These are phyloP conservation scores for Ogataea nonfermentans DNA, from an alignment of 805 yeast species.

Conservation along the genomic window DNA sequence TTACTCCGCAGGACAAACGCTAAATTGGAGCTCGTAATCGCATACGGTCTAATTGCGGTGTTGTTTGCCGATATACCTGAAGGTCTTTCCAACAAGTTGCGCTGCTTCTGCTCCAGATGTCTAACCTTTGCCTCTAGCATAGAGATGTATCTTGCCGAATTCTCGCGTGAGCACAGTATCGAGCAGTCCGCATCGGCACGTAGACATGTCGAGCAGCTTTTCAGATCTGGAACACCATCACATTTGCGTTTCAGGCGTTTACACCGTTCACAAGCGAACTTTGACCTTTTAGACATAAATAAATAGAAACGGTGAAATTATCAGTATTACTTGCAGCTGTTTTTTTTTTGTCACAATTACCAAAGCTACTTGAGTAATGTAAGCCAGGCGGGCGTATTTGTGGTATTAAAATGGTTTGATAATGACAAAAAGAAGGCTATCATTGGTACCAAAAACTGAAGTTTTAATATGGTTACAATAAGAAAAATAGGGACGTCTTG, in stretches of 20 bases:
- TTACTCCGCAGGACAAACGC: slow-evolving; percentile 16
- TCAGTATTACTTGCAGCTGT: too few relatives aligned
- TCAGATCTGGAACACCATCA: slow-evolving; percentile 25
- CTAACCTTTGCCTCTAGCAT: slow-evolving; percentile 19
- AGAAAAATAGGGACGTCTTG: too few relatives aligned
- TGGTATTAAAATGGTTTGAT: too few relatives aligned
- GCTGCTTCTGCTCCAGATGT: slow-evolving; percentile 12
- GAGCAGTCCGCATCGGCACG: slow-evolving; percentile 20
- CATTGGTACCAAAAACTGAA: too few relatives aligned
- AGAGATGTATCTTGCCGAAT: slow-evolving; percentile 15
- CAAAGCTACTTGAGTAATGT: too few relatives aligned
- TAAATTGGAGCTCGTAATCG: slow-evolving; percentile 10
- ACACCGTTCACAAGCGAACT: slow-evolving; percentile 24
- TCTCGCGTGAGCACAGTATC: slow-evolving; percentile 9
- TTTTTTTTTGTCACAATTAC: slow-evolving; percentile 1
- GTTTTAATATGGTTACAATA: too few relatives aligned
- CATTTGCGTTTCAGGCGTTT: slow-evolving; percentile 23
- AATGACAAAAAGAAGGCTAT: too few relatives aligned
- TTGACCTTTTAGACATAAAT: slow-evolving; percentile 9
- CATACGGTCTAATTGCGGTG: neutral
- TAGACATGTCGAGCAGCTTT: slow-evolving; percentile 16
- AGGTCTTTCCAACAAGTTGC: neutral
- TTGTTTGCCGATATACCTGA: neutral
- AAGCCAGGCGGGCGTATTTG: too few relatives aligned
- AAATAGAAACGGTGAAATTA: too few relatives aligned